phyloP scores from a whole-genome alignment of 306 rosid species.

The Lathyrus tuberosus region DNA sequence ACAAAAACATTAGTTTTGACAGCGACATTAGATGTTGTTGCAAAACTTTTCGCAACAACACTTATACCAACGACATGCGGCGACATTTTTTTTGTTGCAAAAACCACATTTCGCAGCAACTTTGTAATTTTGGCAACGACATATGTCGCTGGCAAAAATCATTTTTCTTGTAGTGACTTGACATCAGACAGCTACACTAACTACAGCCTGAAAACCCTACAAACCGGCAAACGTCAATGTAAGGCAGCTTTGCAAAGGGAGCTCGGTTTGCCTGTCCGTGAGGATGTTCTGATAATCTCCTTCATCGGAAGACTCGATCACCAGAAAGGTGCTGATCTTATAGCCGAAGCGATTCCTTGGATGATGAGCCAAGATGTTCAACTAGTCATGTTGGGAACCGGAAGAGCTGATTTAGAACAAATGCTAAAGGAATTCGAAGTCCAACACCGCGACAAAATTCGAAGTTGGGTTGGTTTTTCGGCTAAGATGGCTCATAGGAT shows the following conservation, averaged over 20 bases:
- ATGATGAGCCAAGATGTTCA: slow-evolving; percentile 84
- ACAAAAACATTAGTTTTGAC: too few species aligned
- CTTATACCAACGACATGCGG: too few species aligned
- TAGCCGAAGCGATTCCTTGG: slow-evolving; percentile 92
- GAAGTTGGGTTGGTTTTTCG: slow-evolving; percentile 96
- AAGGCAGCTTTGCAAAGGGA: slow-evolving; percentile 90
- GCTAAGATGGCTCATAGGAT: slow-evolving; percentile 86
- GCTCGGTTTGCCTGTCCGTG: slow-evolving; percentile 78
- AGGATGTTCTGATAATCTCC: slow-evolving; percentile 67
- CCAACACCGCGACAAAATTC: slow-evolving; percentile 58
- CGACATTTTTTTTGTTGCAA: too few species aligned
- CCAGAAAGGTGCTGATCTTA: slow-evolving; percentile 91
- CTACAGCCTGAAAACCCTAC: slow-evolving; percentile 74
- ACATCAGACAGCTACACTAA: slow-evolving; percentile 82
- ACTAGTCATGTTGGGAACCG: slow-evolving; percentile 86
- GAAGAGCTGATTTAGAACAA: slow-evolving; percentile 79
- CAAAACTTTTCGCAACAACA: too few species aligned
- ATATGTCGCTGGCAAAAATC: too few species aligned
- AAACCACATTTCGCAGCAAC: too few species aligned
- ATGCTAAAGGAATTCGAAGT: slow-evolving; percentile 63
- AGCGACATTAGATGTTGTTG: too few species aligned
- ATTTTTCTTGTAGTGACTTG: too few species aligned
- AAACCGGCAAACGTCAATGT: slow-evolving; percentile 76
- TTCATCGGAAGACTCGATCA: slow-evolving; percentile 90
- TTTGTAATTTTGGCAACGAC: too few species aligned